Evolutionary conservation across 108 stramenopile species (phyloP).

Genomic region (Skeletonema potamos): DNA sequence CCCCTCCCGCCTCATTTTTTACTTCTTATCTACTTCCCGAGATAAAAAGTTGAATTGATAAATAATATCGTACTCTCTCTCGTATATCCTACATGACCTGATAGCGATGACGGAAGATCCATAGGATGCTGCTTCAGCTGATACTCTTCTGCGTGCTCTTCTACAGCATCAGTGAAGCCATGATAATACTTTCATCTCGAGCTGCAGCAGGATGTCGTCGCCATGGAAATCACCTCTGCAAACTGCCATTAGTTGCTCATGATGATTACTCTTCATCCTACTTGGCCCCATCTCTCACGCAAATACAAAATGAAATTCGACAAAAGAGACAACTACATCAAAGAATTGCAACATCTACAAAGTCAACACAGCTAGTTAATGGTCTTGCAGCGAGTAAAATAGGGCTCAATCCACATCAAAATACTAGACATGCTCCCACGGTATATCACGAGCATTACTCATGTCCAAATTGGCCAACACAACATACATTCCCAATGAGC

Average conservation of each 20-base stretch:
- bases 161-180: not conserved
- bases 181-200: not conserved
- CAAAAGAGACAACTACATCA: not conserved
- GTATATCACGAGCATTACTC: slow-evolving; percentile 79
- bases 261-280: not conserved
- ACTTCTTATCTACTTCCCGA: no score
- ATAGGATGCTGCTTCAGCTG: not conserved
- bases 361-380: not conserved
- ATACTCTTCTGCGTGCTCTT: not conserved
- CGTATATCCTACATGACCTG: no score
- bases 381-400: slow-evolving; percentile 43
- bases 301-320: slow-evolving; percentile 1
- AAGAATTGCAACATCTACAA: not conserved
- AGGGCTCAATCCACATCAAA: slow-evolving; percentile 55
- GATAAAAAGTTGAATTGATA: no score
- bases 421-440: slow-evolving; percentile 63
- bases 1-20: no score
- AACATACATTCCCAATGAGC: slow-evolving; percentile 71
- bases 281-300: slow-evolving; percentile 9
- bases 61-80: no score
- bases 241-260: not conserved
- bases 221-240: not conserved
- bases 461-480: slow-evolving; percentile 57
- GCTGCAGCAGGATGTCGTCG: not conserved
- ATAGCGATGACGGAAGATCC: no score